These are phyloP conservation scores for Pisolithus microcarpus DNA, from an alignment of 768 basidiomycete species.

Conservation along the genomic window DNA sequence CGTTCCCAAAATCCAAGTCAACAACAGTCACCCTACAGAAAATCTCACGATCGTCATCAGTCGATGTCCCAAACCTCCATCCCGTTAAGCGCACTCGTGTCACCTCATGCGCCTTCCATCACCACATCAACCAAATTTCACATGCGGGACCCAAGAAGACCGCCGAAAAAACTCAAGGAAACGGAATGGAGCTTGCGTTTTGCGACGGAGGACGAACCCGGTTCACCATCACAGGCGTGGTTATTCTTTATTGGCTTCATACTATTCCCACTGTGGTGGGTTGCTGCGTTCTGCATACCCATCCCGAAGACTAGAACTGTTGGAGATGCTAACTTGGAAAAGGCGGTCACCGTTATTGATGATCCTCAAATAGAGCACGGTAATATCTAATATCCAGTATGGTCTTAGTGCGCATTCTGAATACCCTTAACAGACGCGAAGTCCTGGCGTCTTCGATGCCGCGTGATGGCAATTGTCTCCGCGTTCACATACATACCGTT, in stretches of 20 bases:
- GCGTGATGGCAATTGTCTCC: constrained; percentile 61
- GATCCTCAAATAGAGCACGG: constrained; percentile 77
- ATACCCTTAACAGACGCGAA: constrained; percentile 46
- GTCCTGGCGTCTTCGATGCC: constrained; percentile 70
- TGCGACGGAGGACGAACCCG: constrained; percentile 45
- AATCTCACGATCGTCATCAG: constrained; percentile 33
- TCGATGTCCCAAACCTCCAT: constrained; percentile 70
- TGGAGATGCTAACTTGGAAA: constrained; percentile 51
- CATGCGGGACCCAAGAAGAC: constrained; percentile 74
- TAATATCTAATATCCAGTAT: constrained; percentile 28
- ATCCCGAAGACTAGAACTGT: constrained; percentile 59
- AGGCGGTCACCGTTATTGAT: constrained; percentile 58
- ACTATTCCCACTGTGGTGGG: constrained; percentile 55
- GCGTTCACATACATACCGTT: constrained; percentile 74
- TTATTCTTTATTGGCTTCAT: constrained; percentile 69
- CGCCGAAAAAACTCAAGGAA: constrained; percentile 43
- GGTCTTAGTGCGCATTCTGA: constrained; percentile 2
- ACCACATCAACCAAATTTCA: constrained; percentile 54
- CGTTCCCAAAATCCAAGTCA: constrained; percentile 24
- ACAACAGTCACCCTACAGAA: constrained; percentile 16
- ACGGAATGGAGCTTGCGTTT: constrained; percentile 60
- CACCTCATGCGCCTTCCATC: constrained; percentile 72
- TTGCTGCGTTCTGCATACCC: constrained; percentile 46
- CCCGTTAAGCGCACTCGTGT: constrained; percentile 69
- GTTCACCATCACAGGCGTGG: constrained; percentile 63